Conservation (phyloP, 1,139 yeast genomes). For the Candida freyschussii region DNA sequence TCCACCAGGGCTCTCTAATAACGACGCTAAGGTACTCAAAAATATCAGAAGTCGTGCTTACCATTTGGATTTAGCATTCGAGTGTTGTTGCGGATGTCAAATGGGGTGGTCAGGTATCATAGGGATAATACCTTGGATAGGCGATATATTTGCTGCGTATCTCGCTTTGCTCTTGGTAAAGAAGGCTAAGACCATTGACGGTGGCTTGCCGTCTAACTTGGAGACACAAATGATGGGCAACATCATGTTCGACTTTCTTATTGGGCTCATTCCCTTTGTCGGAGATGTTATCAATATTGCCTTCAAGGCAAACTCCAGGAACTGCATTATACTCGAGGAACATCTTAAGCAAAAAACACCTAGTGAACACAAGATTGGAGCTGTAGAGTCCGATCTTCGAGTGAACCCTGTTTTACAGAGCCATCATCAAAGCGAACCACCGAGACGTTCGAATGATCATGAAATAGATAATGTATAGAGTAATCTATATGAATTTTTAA, state of each 20-base stretch:
- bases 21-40: constrained; percentile 50
- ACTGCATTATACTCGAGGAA: constrained; percentile 57
- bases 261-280: constrained; percentile 69
- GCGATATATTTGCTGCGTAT: constrained; percentile 48
- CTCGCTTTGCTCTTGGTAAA: constrained; percentile 46
- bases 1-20: constrained; percentile 52
- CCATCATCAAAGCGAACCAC: background rate
- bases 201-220: constrained; percentile 54
- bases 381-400: background rate
- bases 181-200: constrained; percentile 52
- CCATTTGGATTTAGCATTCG: constrained; percentile 56
- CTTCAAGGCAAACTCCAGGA: constrained; percentile 72
- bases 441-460: too few relatives aligned
- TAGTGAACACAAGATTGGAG: too few relatives aligned
- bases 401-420: background rate
- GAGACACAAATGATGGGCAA: constrained; percentile 58
- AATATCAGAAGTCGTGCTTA: constrained; percentile 58
- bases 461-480: too few relatives aligned
- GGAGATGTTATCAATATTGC: constrained; percentile 67
- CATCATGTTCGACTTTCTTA: constrained; percentile 57
- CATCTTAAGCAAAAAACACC: constrained; percentile 39
- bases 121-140: constrained; percentile 66
- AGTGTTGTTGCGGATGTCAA: constrained; percentile 61
- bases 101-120: constrained; percentile 72
- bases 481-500: too few relatives aligned